Percentiles rank a stretch among this genome's conserved stretches.
These are phyloP conservation scores for Phialophora macrospora DNA, from an alignment of 2,329 filamentous ascomycete genomes.

Conservation along the genomic window DNA sequence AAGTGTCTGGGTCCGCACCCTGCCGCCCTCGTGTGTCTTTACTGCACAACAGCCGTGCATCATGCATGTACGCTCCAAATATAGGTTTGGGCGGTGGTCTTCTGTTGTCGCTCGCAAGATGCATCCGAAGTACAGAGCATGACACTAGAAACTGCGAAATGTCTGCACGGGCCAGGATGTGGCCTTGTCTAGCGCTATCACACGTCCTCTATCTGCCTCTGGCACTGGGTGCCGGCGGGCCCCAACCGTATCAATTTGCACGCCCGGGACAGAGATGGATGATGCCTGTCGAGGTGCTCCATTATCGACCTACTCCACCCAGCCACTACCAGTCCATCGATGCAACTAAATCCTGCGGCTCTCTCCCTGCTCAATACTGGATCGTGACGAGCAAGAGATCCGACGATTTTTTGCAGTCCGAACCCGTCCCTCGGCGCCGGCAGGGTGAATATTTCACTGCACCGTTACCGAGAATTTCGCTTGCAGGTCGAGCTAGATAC, in stretches of 20 bases:
- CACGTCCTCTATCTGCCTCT: background rate
- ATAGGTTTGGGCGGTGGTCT: background rate
- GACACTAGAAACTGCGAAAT: background rate
- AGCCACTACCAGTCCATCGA: slow-evolving; percentile 23
- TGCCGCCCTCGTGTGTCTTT: background rate
- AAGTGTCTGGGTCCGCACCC: background rate
- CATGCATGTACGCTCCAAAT: slow-evolving; percentile 18
- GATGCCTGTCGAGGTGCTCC: background rate
- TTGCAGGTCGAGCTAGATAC: background rate
- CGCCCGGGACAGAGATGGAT: background rate
- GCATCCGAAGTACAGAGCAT: background rate
- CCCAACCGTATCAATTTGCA: background rate
- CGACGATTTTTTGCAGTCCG: background rate
- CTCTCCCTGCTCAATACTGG: slow-evolving; percentile 13
- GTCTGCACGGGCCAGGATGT: background rate
- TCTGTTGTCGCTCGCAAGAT: background rate
- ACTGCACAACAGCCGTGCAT: slow-evolving; percentile 27
- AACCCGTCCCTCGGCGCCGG: background rate
- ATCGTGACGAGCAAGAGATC: background rate
- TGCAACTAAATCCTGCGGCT: slow-evolving; percentile 12
- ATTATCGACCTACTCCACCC: slow-evolving; percentile 25
- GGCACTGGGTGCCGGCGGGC: too few relatives aligned
- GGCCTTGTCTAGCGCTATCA: background rate
- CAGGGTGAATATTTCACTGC: background rate
- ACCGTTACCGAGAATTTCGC: background rate